Conservation (phyloP, 176 grass and related monocot species). For the Oryza coarctata region DNA sequence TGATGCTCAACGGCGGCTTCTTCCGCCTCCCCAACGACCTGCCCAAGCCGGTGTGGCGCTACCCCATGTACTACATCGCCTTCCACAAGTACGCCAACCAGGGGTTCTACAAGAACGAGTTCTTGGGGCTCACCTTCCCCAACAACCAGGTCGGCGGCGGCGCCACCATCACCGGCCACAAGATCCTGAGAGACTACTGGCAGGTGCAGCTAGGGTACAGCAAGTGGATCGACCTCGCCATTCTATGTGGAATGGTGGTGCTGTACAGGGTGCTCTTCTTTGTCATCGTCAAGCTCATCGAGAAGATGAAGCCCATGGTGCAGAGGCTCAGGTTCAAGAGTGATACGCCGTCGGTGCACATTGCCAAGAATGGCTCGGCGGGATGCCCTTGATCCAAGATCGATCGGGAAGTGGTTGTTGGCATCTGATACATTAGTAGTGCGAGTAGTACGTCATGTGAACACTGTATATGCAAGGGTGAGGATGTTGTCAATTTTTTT, state of each 20-base stretch:
- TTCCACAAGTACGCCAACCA: constrained; percentile 91
- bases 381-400: constrained; percentile 4
- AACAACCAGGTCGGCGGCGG: constrained; percentile 34
- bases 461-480: neutral
- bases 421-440: neutral
- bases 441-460: neutral
- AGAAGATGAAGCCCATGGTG: constrained; percentile 72
- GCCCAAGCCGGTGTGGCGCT: constrained; percentile 64
- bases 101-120: constrained; percentile 92
- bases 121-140: constrained; percentile 71
- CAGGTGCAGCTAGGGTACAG: constrained; percentile 69
- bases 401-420: neutral
- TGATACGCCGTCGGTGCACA: constrained; percentile 17
- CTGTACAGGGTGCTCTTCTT: constrained; percentile 72
- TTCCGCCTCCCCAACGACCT: constrained; percentile 74
- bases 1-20: constrained; percentile 93
- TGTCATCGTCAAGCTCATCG: constrained; percentile 57
- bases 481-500: neutral
- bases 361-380: neutral
- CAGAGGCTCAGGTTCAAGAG: constrained; percentile 47
- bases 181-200: constrained; percentile 65
- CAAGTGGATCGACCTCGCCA: constrained; percentile 79
- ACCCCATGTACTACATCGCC: constrained; percentile 83
- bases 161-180: constrained; percentile 47
- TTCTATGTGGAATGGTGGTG: constrained; percentile 68